Evolutionary conservation across 108 stramenopile species (phyloP).

Genomic region (Pseudonitzschia pungens): DNA sequence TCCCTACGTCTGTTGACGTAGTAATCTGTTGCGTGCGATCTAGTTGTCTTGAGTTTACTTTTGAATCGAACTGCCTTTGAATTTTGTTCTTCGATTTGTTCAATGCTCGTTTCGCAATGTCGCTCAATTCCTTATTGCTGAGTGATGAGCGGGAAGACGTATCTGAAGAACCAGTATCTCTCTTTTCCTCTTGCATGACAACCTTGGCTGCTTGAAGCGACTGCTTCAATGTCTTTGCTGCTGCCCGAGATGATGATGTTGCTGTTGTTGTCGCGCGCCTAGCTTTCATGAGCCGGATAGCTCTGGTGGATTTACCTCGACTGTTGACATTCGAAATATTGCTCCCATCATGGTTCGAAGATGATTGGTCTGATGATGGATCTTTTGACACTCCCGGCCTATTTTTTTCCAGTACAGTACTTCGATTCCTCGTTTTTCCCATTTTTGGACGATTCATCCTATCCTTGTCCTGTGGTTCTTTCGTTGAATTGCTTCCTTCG

Average conservation of each 20-base stretch:
- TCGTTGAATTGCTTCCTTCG: not conserved
- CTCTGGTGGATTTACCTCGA: conserved; percentile 5
- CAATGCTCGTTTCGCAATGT: conserved; percentile 25
- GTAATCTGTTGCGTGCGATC: not conserved
- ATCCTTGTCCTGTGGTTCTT: too few relatives aligned
- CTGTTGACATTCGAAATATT: not conserved
- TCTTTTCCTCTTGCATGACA: conserved; percentile 32
- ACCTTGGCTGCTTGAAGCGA: conserved; percentile 17
- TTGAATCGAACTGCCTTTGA: not conserved
- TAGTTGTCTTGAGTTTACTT: not conserved
- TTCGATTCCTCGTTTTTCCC: not conserved
- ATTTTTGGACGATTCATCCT: too few relatives aligned
- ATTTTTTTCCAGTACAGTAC: not conserved
- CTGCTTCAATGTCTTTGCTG: conserved; percentile 11
- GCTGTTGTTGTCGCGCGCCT: not conserved
- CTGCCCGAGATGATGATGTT: not conserved
- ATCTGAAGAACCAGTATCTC: conserved; percentile 19
- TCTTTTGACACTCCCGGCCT: not conserved
- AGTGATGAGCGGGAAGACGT: conserved; percentile 28
- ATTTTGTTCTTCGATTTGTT: conserved; percentile 6
- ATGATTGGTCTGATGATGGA: not conserved
- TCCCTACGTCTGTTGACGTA: too few relatives aligned
- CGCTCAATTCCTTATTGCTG: conserved; percentile 25
- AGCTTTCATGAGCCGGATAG: conserved; percentile 9
- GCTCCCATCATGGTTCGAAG: not conserved